Percentiles rank a stretch among this genome's conserved stretches.
Evolutionary conservation across 805 yeast species (phyloP).

Genomic region (Starmera caribaea): DNA sequence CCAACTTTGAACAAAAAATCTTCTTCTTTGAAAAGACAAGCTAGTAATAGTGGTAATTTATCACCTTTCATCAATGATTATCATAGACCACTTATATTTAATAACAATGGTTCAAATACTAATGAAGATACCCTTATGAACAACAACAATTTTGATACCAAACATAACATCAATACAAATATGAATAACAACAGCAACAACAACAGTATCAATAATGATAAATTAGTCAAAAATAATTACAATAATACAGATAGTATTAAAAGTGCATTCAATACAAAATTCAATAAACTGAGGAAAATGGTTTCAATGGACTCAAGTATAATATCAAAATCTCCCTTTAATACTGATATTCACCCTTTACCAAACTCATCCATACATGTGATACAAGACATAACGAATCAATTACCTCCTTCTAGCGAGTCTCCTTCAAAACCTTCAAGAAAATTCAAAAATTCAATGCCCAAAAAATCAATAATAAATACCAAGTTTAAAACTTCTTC

Average conservation of each 20-base stretch:
- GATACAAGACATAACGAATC: slow-evolving; percentile 5
- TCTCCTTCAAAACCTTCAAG: slow-evolving; percentile 25
- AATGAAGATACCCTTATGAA: too few species aligned
- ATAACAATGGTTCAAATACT: slow-evolving; percentile 6
- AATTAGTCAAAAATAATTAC: slow-evolving; percentile 5
- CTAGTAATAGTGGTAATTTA: slow-evolving; percentile 17
- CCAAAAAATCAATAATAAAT: slow-evolving; percentile 5
- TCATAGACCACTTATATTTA: slow-evolving; percentile 15
- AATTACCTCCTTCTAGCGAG: slow-evolving; percentile 15
- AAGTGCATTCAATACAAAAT: slow-evolving; percentile 11
- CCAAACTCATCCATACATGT: slow-evolving; percentile 19
- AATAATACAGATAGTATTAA: slow-evolving; percentile 22
- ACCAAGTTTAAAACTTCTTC: not conserved
- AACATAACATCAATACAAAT: slow-evolving; percentile 16
- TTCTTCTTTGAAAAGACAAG: slow-evolving; percentile 17
- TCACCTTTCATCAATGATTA: slow-evolving; percentile 19
- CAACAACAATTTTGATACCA: too few species aligned
- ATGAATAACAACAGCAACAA: slow-evolving; percentile 9
- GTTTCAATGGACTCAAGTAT: slow-evolving; percentile 14
- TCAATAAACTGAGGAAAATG: slow-evolving; percentile 20
- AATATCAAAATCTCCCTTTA: slow-evolving; percentile 14
- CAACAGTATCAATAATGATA: too few species aligned
- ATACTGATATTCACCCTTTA: slow-evolving; percentile 13
- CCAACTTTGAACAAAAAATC: slow-evolving; percentile 12
- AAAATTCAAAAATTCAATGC: slow-evolving; percentile 14